Evolutionary conservation across 805 yeast genomes (phyloP).

Genomic region (Candida coleopterorum): DNA sequence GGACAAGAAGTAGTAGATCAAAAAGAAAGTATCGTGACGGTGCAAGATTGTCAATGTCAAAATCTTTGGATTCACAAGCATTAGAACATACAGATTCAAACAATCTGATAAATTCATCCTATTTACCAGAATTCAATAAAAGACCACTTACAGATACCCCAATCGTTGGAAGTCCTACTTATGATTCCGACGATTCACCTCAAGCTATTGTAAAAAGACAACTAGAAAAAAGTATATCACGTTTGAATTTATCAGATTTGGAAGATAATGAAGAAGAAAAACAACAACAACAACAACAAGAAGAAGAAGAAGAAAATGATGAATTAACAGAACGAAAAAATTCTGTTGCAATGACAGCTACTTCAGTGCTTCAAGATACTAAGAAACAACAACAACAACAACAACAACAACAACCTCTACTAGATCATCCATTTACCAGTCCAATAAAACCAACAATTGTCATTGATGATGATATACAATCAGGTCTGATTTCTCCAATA

Average conservation of each 20-base stretch:
- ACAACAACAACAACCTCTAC: constrained; percentile 1
- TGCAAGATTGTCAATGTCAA: constrained; percentile 10
- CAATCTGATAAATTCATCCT: constrained; percentile 8
- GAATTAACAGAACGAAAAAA: not conserved
- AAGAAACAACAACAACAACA: not conserved
- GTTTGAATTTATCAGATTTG: constrained; percentile 34
- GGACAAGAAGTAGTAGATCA: too few relatives aligned
- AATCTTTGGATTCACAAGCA: constrained; percentile 13
- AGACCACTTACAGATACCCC: constrained; percentile 78
- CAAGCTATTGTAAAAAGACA: not conserved
- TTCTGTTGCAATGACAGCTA: not conserved
- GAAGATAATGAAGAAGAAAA: constrained; percentile 6
- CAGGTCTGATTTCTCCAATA: constrained; percentile 5
- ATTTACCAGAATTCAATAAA: constrained; percentile 58
- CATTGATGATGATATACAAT: constrained; percentile 1
- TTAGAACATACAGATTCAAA: constrained; percentile 11
- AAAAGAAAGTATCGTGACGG: constrained; percentile 5
- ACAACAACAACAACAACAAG: not conserved
- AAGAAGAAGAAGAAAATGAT: not conserved
- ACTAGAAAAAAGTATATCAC: constrained; percentile 30
- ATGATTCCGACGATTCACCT: constrained; percentile 25
- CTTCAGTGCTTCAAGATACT: not conserved
- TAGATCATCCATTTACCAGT: not conserved
- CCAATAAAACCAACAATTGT: constrained; percentile 1
- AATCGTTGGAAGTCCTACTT: constrained; percentile 52